Evolutionary conservation across 805 yeast species (phyloP), one percentile per base, ranked within the genome.

Genomic region (Deakozyma indianensis): DNA sequence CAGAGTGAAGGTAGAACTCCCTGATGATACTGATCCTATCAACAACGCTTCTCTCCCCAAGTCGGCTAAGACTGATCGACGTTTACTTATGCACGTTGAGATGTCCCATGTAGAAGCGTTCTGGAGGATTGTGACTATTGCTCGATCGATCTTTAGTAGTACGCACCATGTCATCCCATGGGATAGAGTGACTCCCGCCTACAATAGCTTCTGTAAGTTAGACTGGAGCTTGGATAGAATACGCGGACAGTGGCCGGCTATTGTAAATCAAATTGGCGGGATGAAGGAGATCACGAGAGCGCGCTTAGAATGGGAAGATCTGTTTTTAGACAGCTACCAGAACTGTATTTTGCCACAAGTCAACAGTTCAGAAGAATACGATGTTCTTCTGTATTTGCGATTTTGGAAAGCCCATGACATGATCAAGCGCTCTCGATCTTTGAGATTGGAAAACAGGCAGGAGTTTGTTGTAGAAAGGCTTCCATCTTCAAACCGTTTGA

Each of bases 351-450:
- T 32, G 5, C 38, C 38, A 4, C 18, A n/a, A 9, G 18, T 32
- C 18, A n/a, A 32, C 5, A 5, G 5, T 7, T 4, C 11, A 11
- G 38, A 32, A 14, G 38, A 32, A 14, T 32, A 32, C 18, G 38
- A 32, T 32, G 38, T 32, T 7, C 18, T 32, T 9, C 38, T 32
- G 11, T 32, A 32, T n/a, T n/a, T 32, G 18, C 11, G 18, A 14
- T 32, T 32, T 32, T 32, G 38, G 38, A 32, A 32, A 20, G 38
- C 38, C 5, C 38, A 32, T 32, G 38, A 32, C 18, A 32, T 32
- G 38, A 32, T 32, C 18, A 14, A 32, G 38, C 11, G 38, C 9
- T 32, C 18, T 9, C 38, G 38, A 9, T 32, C 38, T 32, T n/a
- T 32, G 18, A 32, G 18, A n/a, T 20, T 32, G 11, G 38, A 32